Evolutionary conservation across 345 rosid genomes (phyloP).

Genomic region (Kernera saxatilis): DNA sequence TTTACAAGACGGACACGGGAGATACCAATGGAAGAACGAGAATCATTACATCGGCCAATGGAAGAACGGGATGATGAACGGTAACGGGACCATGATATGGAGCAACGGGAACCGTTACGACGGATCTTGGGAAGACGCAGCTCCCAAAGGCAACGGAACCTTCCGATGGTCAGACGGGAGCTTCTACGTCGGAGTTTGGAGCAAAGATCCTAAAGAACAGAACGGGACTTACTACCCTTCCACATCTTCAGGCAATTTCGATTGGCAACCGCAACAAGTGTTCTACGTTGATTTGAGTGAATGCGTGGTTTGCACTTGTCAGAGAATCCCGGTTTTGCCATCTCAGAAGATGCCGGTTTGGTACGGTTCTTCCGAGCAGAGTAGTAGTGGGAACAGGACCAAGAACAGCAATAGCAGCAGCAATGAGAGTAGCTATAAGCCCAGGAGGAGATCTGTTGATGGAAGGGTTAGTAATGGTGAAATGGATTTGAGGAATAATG

Average conservation of each 20-base stretch:
- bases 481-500: conserved; percentile 40
- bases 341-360: conserved; percentile 79
- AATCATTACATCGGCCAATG: conserved; percentile 77
- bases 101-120: conserved; percentile 78
- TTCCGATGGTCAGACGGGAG: conserved; percentile 69
- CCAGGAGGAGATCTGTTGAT: conserved; percentile 61
- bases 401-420: conserved; percentile 13
- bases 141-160: conserved; percentile 88
- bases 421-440: conserved; percentile 35
- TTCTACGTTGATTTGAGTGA: conserved; percentile 53
- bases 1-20: conserved; percentile 78
- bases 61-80: conserved; percentile 67
- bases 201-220: conserved; percentile 67
- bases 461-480: conserved; percentile 55
- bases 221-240: conserved; percentile 85
- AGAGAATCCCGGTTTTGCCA: conserved; percentile 56
- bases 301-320: conserved; percentile 55
- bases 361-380: conserved; percentile 43
- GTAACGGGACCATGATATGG: conserved; percentile 88
- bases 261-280: conserved; percentile 82
- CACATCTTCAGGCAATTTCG: conserved; percentile 43
- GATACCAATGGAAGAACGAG: conserved; percentile 84
- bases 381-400: conserved; percentile 24
- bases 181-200: conserved; percentile 90
- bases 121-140: conserved; percentile 84